Percentiles rank a stretch among this genome's conserved stretches.
These are phyloP conservation scores for Cercospora sojina DNA, from an alignment of 2,329 filamentous ascomycete genomes.

Conservation along the genomic window DNA sequence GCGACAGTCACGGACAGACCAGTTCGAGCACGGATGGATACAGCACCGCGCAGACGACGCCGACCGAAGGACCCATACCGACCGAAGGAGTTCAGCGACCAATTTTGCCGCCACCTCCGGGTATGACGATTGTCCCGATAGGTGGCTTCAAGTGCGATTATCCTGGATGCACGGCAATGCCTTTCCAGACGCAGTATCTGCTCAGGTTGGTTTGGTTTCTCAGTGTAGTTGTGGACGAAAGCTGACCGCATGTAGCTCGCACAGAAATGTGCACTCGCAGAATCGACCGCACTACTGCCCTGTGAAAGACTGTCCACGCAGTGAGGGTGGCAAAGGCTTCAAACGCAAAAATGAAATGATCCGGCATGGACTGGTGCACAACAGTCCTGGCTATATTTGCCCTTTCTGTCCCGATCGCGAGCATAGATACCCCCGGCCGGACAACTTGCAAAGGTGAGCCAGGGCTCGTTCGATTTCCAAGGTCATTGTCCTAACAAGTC, in stretches of 20 bases:
- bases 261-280: conserved; percentile 67
- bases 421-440: conserved; percentile 90
- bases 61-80: conserved; percentile 36
- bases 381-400: conserved; percentile 91
- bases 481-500: conserved; percentile 1
- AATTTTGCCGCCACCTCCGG: conserved; percentile 38
- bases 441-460: conserved; percentile 86
- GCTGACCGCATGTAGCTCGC: conserved; percentile 53
- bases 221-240: not conserved
- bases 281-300: conserved; percentile 64
- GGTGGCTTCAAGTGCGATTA: conserved; percentile 60
- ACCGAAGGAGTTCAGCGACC: conserved; percentile 30
- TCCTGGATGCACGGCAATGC: conserved; percentile 65
- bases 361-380: conserved; percentile 82
- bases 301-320: conserved; percentile 56
- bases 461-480: not conserved
- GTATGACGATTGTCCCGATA: conserved; percentile 33
- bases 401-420: conserved; percentile 93
- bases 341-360: conserved; percentile 72
- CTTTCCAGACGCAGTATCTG: conserved; percentile 75
- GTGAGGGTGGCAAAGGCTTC: conserved; percentile 64
- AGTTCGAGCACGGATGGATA: conserved; percentile 37
- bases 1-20: conserved; percentile 34
- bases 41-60: conserved; percentile 40
- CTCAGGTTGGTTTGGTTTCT: conserved; percentile 56